A percentile compares a stretch with the other conserved stretches of the same genome.
These are phyloP conservation scores for Botrytis cinerea DNA, from an alignment of 2,329 filamentous ascomycete species.

Conservation along the genomic window DNA sequence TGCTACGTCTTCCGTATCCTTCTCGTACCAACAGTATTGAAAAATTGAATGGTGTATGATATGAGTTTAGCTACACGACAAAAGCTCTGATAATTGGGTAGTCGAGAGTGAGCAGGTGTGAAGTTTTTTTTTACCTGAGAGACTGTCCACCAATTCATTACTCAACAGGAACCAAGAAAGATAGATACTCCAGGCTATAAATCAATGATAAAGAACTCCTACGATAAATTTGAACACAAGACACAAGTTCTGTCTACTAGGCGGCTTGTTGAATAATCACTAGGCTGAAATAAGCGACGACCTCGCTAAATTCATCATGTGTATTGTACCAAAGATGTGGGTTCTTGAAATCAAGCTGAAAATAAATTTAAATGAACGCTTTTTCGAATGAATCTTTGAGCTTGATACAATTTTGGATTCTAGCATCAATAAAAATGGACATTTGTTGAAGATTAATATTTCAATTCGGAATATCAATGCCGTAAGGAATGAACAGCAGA, in stretches of 20 bases:
- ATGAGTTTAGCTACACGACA: too few species aligned
- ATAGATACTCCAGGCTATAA: neutral
- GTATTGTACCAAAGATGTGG: neutral
- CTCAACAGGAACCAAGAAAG: too few species aligned
- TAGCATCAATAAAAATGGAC: neutral
- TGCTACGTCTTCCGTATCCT: too few species aligned
- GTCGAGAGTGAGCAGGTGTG: too few species aligned
- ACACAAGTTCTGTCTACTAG: neutral
- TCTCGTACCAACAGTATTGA: too few species aligned
- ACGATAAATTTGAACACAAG: neutral
- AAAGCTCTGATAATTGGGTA: too few species aligned
- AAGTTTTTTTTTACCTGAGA: too few species aligned
- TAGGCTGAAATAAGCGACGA: neutral
- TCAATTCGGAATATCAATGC: conserved; percentile 41
- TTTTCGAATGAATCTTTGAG: accelerated
- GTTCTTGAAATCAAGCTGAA: neutral
- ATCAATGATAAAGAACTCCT: neutral
- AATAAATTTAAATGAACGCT: neutral
- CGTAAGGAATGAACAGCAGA: neutral
- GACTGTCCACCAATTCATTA: too few species aligned
- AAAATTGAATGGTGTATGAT: too few species aligned
- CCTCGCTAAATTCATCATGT: neutral
- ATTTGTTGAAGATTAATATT: neutral
- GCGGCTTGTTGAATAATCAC: neutral
- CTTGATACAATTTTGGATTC: neutral